A percentile compares a stretch with the other conserved stretches of the same genome.
Conservation (phyloP, 306 rosid species). For the Prunus salicina region DNA sequence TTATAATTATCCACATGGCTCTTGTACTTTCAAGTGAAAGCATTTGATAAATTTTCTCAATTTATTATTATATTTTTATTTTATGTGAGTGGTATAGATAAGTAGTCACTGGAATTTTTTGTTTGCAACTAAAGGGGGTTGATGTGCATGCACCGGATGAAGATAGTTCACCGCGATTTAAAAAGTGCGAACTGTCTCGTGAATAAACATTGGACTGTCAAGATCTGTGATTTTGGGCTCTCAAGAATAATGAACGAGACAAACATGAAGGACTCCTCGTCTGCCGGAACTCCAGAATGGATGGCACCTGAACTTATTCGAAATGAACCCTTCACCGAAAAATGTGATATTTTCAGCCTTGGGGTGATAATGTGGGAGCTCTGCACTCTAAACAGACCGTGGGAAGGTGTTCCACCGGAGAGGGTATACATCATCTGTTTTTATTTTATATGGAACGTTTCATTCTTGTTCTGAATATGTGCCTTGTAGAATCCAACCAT, state of each 20-base stretch:
- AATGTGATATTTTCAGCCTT: slow-evolving; percentile 94
- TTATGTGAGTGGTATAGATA: background rate
- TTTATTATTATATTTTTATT: background rate
- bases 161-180: slow-evolving; percentile 89
- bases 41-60: background rate
- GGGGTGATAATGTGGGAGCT: slow-evolving; percentile 98
- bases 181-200: slow-evolving; percentile 97
- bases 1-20: background rate
- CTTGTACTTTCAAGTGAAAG: background rate
- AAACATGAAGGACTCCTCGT: slow-evolving; percentile 63
- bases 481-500: background rate
- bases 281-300: slow-evolving; percentile 99
- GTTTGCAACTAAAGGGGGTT: slow-evolving; percentile 63
- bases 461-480: background rate
- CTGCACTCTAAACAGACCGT: slow-evolving; percentile 83
- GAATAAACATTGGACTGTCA: slow-evolving; percentile 89
- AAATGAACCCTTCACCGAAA: slow-evolving; percentile 90
- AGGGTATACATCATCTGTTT: slow-evolving; percentile 42
- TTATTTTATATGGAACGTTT: background rate
- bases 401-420: slow-evolving; percentile 92
- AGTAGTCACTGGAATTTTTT: slow-evolving; percentile 22
- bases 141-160: slow-evolving; percentile 99
- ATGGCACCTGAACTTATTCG: slow-evolving; percentile 99
- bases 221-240: slow-evolving; percentile 98
- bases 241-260: slow-evolving; percentile 68